Percentiles rank a stretch among this genome's conserved stretches.
These are phyloP conservation scores for Agastache rugosa DNA, from an alignment of 257 asterid genomes.

Conservation along the genomic window DNA sequence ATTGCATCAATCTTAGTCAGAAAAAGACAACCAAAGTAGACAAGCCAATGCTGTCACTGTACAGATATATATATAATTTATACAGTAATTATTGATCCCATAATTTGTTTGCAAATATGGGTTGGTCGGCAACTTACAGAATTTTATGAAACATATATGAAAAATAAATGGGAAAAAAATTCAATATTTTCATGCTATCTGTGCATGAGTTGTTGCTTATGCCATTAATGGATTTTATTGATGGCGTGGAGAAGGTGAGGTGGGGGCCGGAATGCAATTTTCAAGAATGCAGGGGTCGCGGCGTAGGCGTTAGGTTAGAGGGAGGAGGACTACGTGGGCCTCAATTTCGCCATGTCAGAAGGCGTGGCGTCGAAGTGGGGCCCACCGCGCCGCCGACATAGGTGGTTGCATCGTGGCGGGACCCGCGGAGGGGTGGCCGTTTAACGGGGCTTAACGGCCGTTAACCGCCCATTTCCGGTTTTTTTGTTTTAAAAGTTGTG, in stretches of 20 bases:
- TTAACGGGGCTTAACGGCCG: slow-evolving; percentile 38
- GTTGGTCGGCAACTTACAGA: slow-evolving; percentile 7
- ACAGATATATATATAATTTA: not conserved
- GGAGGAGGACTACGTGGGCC: not conserved
- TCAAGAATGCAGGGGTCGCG: slow-evolving; percentile 35
- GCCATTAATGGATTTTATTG: slow-evolving; percentile 48
- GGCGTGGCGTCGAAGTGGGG: slow-evolving; percentile 25
- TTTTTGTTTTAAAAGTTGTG: not conserved
- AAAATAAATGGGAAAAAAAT: not conserved
- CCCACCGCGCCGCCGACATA: slow-evolving; percentile 31
- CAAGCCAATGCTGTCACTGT: slow-evolving; percentile 20
- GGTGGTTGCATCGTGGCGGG: slow-evolving; percentile 75
- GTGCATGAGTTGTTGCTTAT: slow-evolving; percentile 37
- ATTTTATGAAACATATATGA: not conserved
- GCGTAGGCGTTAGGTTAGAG: not conserved
- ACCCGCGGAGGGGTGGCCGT: slow-evolving; percentile 38
- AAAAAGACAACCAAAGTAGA: slow-evolving; percentile 37
- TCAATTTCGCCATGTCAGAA: slow-evolving; percentile 47
- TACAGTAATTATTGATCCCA: slow-evolving; percentile 24
- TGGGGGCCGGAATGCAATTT: slow-evolving; percentile 47
- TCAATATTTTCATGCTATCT: slow-evolving; percentile 10
- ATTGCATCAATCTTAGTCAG: slow-evolving; percentile 27
- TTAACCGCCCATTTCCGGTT: slow-evolving; percentile 31
- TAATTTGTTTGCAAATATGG: slow-evolving; percentile 8
- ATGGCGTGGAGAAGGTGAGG: slow-evolving; percentile 32